Conservation (phyloP, 305 asterid genomes). For the Fraxinus xanthoxyloides region DNA sequence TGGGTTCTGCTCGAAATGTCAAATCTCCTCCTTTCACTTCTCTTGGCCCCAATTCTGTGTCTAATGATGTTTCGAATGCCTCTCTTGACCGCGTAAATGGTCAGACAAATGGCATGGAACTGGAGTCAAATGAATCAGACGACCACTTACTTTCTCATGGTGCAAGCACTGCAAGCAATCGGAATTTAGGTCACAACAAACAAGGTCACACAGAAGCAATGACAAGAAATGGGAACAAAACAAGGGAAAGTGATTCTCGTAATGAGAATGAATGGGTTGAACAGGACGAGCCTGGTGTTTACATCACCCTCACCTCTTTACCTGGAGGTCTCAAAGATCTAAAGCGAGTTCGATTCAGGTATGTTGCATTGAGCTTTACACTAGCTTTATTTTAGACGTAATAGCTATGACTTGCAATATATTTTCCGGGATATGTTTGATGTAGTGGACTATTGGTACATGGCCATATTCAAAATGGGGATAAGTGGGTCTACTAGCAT, state of each 20-base stretch:
- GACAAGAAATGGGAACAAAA: conserved; percentile 60
- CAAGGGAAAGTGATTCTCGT: conserved; percentile 66
- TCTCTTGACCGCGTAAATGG: conserved; percentile 45
- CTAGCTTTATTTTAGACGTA: not conserved
- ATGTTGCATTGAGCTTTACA: conserved; percentile 25
- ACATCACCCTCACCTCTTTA: conserved; percentile 89
- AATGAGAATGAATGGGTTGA: conserved; percentile 92
- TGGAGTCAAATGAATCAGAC: conserved; percentile 51
- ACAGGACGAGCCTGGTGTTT: conserved; percentile 98
- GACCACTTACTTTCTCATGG: conserved; percentile 55
- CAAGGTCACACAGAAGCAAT: conserved; percentile 53
- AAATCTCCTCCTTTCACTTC: conserved; percentile 56
- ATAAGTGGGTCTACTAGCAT: not conserved
- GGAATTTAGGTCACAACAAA: conserved; percentile 58
- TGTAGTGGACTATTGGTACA: not conserved
- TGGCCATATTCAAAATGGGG: not conserved
- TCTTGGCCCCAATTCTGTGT: conserved; percentile 34
- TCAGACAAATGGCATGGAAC: conserved; percentile 47
- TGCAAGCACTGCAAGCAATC: conserved; percentile 47
- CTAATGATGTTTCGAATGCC: conserved; percentile 45
- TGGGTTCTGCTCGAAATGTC: conserved; percentile 65
- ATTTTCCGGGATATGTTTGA: not conserved
- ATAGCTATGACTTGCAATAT: not conserved
- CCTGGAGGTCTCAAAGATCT: conserved; percentile 93
- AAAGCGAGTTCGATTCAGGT: conserved; percentile 99